Base-by-base conservation (phyloP, 306 rosid genomes). In the Gillenia trifoliata region DNA sequence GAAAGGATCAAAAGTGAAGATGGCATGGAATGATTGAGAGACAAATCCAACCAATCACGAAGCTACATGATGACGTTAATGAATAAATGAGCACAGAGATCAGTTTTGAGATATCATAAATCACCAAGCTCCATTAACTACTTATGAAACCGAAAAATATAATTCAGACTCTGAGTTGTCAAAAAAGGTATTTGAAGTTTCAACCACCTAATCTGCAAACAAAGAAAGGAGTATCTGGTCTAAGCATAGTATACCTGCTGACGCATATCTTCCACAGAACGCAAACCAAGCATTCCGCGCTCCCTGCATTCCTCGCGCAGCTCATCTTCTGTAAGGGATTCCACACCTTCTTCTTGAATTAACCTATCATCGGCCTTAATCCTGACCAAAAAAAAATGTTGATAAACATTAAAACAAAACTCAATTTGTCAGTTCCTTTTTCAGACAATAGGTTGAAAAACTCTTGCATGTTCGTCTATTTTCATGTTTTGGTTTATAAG, bases 1-100 rank as follows among this genome's bases (percentile, higher is more conserved):
- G 97, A 94, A 85, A 94, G 99, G 79, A 94, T 91, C 88, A 94
- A 75, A 84, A 94, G 99, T 13, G 99, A 94, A 68, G 97, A 94
- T 66, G 99, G 97, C 50, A 94, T 87, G 28, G 99, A 88, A 79
- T 88, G 90, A 80, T 94, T 92, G 71, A 94, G 90, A 79, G 99
- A 94, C 78, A 94, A 89, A 82, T 94, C 99, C 86, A 94, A 76
- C 99, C 99, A 94, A 82, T 94, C 96, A 50, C 88, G 93, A 77
- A 94, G 95, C 97, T 94, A 86, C 80, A 83, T 47, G 65, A 19
- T 63, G 64, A 85, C 57, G 71, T 45, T 34, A 36, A 57, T 66
- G 71, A 70, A n/a, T 60, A 75, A 55, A 66, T 78, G 31, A 76
- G 73, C 72, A 67, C 11, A 63, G 26, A 50, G 22, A 60, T 49